Conservation (phyloP, 2,329 filamentous ascomycete genomes). For the Helminthosporium solani region DNA sequence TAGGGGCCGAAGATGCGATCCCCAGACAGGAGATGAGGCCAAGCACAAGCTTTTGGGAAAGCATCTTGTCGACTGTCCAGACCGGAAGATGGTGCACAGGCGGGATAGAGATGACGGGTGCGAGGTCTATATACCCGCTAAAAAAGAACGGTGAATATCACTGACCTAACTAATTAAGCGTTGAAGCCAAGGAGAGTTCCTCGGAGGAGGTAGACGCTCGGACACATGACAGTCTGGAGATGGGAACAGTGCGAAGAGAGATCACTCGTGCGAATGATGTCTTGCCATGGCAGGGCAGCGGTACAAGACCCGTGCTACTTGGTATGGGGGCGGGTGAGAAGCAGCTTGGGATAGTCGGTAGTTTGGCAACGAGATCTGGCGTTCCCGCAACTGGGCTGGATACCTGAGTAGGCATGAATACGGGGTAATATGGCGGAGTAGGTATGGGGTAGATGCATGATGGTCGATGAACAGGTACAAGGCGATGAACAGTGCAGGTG, state of each 20-base stretch:
- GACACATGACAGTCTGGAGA: not conserved
- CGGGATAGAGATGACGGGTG: not conserved
- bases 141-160: not conserved
- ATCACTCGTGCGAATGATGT: not conserved
- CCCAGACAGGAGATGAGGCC: slow-evolving; percentile 17
- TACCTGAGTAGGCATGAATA: too few relatives aligned
- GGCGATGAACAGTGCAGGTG: too few relatives aligned
- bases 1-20: slow-evolving; percentile 18
- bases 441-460: too few relatives aligned
- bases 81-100: not conserved
- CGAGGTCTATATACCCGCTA: not conserved
- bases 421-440: too few relatives aligned
- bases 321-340: not conserved
- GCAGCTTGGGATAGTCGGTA: too few relatives aligned
- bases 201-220: not conserved
- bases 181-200: not conserved
- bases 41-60: slow-evolving; percentile 16
- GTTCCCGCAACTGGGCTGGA: too few relatives aligned
- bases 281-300: not conserved
- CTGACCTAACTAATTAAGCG: not conserved
- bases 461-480: too few relatives aligned
- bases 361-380: too few relatives aligned
- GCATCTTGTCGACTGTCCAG: slow-evolving; percentile 13
- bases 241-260: not conserved
- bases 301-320: not conserved